phyloP scores from a whole-genome alignment of 2,329 filamentous ascomycete genomes.

The Beauveria rudraprayagi region DNA sequence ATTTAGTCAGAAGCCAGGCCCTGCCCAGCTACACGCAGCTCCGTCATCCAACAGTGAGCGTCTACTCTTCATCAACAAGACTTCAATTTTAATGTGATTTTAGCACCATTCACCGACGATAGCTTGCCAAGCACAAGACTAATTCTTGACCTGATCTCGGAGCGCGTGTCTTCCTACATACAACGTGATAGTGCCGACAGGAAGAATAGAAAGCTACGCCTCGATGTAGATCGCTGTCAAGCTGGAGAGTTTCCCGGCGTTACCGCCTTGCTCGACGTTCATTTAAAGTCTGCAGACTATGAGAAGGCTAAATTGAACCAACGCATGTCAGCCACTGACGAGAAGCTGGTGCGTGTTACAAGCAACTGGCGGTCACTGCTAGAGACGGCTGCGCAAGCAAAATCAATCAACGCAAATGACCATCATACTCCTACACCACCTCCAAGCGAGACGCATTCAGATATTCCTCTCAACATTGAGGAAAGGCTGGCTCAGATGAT shows the following conservation, averaged over 20 bases:
- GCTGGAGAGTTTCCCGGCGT: not conserved
- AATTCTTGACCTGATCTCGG: not conserved
- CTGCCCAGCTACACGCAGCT: not conserved
- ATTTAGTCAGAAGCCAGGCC: not conserved
- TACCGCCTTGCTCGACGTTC: not conserved
- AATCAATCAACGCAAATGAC: not conserved
- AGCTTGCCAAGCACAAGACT: not conserved
- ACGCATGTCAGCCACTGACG: not conserved
- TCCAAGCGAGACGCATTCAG: slow-evolving; percentile 1
- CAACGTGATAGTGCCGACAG: slow-evolving; percentile 2
- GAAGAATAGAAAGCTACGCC: not conserved
- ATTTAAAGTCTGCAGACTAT: not conserved
- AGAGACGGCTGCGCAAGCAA: not conserved
- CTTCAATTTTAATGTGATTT: not conserved
- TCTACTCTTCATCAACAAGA: too few species aligned
- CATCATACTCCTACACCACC: not conserved
- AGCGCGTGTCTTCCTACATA: not conserved
- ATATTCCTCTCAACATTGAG: not conserved
- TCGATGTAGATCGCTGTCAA: not conserved
- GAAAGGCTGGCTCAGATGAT: not conserved
- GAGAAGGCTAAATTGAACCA: not conserved
- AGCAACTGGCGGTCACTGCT: not conserved
- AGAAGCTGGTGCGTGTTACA: not conserved
- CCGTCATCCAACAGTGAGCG: not conserved
- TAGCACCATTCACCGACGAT: not conserved